Evolutionary conservation across 2,329 filamentous ascomycete species (phyloP).

Genomic region (Aspergillus pseudotamarii): DNA sequence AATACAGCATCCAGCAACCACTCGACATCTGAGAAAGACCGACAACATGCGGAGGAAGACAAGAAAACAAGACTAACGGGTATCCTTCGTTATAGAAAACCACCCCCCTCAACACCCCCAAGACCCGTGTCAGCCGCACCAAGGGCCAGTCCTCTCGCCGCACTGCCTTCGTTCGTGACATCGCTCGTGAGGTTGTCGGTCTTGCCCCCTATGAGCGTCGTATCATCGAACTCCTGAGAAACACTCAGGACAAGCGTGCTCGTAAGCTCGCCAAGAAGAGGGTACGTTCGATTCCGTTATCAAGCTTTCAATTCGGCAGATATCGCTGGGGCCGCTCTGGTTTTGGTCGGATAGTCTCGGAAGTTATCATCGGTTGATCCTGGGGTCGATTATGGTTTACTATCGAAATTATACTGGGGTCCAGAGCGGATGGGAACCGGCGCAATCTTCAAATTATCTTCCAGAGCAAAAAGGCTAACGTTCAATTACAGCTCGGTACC

Average conservation of each 20-base stretch:
- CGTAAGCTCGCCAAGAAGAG: slow-evolving; percentile 99
- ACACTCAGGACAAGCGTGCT: slow-evolving; percentile 99
- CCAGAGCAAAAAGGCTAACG: slow-evolving; percentile 20
- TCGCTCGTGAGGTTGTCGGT: slow-evolving; percentile 97
- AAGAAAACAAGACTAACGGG: slow-evolving; percentile 39
- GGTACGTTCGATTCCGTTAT: slow-evolving; percentile 58
- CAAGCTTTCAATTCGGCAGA: neutral
- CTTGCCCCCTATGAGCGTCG: slow-evolving; percentile 96
- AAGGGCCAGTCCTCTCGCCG: slow-evolving; percentile 98
- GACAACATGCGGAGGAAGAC: neutral
- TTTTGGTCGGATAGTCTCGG: slow-evolving; percentile 5
- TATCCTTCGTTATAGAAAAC: slow-evolving; percentile 68
- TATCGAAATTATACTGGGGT: neutral
- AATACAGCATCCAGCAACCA: slow-evolving; percentile 5
- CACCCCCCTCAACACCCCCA: slow-evolving; percentile 71
- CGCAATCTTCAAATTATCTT: neutral
- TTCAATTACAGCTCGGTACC: slow-evolving; percentile 75
- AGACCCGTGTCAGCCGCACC: slow-evolving; percentile 78
- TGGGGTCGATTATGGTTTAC: neutral
- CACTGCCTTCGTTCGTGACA: slow-evolving; percentile 93
- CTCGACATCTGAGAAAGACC: slow-evolving; percentile 5
- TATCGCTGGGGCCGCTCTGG: neutral
- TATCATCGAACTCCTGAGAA: slow-evolving; percentile 97
- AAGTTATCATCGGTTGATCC: neutral
- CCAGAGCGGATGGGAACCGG: neutral